Evolutionary conservation across 2,329 filamentous ascomycete species (phyloP), one percentile per base, ranked within the genome.

Genomic region (Xylariaceae sp.): DNA sequence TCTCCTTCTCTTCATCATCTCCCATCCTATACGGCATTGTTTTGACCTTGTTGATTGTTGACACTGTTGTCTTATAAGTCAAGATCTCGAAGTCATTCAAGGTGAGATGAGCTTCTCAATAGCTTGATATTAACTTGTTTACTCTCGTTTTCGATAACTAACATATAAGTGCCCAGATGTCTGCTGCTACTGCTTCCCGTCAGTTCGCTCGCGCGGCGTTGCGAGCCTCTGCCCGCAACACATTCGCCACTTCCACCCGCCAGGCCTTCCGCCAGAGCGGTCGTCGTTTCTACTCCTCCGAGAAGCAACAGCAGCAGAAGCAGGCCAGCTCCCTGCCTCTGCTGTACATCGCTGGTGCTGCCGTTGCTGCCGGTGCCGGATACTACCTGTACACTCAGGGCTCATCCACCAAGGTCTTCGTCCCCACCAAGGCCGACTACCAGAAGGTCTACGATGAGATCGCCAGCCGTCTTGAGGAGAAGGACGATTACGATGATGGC

Each of bases 401-500:
- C 13, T 73, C 76, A 67, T 77, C 80, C 42, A 67, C 79, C 73
- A 83, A 83, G 72, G 73, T 84, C 67, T 88, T 93, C 78, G 83
- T 79, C 55, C 90, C 92, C 62, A 88, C 84, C 71, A 85, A 88
- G 77, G 87, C 88, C 69, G 92, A 99, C 77, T 97, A 96, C 81
- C 92, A 97, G 81, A 88, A 90, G 76, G 90, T 97, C 56, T 97
- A 97, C 80, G 84, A 97, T 74, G 88, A 87, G 72, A 86, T 97
- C 68, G 92, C 93, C 57, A 77, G 80, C 71, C 82, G 82, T 62
- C 80, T 97, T 57, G 88, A 94, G 75, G 90, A 97, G 78, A 86
- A 96, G 73, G 90, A 94, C 68, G 88, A 97, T 67, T 97, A 97
- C 74, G 93, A 97, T 71, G 93, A 99, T 75, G 93, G 94, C 68